phyloP scores from a whole-genome alignment of 1,284 basidiomycete genomes.

The Tilletiaria anomala region DNA sequence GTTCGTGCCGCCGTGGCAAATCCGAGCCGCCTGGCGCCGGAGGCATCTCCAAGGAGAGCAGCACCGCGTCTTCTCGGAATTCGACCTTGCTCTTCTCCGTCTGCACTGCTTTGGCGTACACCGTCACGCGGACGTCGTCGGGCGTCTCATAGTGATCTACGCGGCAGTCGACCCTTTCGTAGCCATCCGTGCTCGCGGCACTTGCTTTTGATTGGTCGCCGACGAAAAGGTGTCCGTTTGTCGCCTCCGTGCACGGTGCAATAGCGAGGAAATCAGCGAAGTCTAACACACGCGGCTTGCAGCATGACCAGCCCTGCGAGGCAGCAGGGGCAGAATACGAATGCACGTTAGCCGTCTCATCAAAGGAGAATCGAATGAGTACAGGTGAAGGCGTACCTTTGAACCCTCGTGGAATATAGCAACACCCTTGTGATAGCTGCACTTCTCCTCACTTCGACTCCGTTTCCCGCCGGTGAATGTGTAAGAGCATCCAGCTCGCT shows the following conservation, averaged over 20 bases:
- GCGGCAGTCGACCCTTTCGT: conserved; percentile 19
- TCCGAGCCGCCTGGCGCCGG: conserved; percentile 12
- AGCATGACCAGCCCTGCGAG: conserved; percentile 28
- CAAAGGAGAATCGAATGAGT: background rate
- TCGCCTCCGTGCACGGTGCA: conserved; percentile 20
- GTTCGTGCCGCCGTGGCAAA: conserved; percentile 15
- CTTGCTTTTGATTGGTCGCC: conserved; percentile 11
- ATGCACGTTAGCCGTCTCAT: background rate
- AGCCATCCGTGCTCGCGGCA: conserved; percentile 3
- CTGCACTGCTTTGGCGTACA: conserved; percentile 31
- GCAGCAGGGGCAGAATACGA: background rate
- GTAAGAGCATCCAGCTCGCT: conserved; percentile 17
- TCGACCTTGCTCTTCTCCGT: conserved; percentile 17
- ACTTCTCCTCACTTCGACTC: conserved; percentile 15
- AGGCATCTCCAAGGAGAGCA: conserved; percentile 19
- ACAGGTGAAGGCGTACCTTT: conserved; percentile 7
- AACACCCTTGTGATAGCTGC: conserved; percentile 27
- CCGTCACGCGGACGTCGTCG: conserved; percentile 26
- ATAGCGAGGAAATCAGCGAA: conserved; percentile 37
- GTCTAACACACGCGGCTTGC: conserved; percentile 34
- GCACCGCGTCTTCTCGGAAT: conserved; percentile 14
- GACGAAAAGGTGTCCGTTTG: conserved; percentile 28
- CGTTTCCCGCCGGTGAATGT: conserved; percentile 10
- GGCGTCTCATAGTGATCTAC: conserved; percentile 39
- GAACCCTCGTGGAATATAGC: conserved; percentile 39